Evolutionary conservation across 1,139 yeast genomes (phyloP).

Genomic region (Saccharomyces hybrid): DNA sequence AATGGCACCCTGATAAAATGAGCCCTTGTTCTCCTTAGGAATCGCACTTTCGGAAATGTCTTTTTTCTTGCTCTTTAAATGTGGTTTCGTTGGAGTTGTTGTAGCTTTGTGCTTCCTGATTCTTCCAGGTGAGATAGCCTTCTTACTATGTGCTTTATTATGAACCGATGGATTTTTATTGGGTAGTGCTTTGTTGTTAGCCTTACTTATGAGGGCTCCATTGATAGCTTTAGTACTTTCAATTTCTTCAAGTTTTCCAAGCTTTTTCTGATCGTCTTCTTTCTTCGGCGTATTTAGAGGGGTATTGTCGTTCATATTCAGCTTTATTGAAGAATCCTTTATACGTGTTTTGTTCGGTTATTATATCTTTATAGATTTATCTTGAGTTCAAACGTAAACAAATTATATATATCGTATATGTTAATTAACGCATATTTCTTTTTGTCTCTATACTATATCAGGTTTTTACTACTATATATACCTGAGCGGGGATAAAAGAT

Average conservation of each 20-base stretch:
- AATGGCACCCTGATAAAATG: constrained; percentile 23
- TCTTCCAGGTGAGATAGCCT: neutral
- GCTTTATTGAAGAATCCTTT: neutral
- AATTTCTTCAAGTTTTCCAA: neutral
- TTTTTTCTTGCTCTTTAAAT: neutral
- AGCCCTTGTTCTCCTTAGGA: neutral
- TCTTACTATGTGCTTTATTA: neutral
- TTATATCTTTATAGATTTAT: neutral
- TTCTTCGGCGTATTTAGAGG: neutral
- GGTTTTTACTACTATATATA: no score
- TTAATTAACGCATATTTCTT: no score
- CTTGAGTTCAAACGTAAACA: neutral
- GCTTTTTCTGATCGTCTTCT: neutral
- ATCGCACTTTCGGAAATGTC: neutral
- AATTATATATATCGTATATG: no score
- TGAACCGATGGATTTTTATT: neutral
- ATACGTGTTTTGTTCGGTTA: neutral
- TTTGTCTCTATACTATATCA: no score
- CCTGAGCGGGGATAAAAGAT: no score
- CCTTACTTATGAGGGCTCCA: neutral
- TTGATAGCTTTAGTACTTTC: neutral
- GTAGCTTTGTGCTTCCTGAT: neutral
- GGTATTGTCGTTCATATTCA: no score
- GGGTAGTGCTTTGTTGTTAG: neutral
- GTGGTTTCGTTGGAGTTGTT: neutral